Evolutionary conservation across 805 yeast genomes (phyloP).

Genomic region (Groenewaldozyma salmanticensis): DNA sequence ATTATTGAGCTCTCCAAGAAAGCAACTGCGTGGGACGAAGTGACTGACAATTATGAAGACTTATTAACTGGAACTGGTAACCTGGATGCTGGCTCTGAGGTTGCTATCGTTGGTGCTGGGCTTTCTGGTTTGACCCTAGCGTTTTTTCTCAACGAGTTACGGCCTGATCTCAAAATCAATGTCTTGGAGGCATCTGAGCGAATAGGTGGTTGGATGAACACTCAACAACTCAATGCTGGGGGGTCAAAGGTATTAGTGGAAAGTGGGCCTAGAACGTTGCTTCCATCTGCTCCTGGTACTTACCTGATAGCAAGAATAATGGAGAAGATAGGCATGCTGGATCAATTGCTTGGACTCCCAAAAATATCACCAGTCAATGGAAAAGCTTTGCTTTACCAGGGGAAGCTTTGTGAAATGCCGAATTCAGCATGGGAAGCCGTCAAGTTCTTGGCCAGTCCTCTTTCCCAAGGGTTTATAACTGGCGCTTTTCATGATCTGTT

Average conservation of each 20-base stretch:
- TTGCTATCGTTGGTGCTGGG: constrained; percentile 82
- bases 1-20: too few species aligned
- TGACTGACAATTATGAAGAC: constrained; percentile 23
- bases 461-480: constrained; percentile 44
- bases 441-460: constrained; percentile 20
- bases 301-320: constrained; percentile 21
- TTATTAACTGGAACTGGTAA: constrained; percentile 21
- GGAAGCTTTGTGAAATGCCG: constrained; percentile 25
- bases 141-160: constrained; percentile 41
- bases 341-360: constrained; percentile 50
- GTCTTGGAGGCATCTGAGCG: constrained; percentile 47
- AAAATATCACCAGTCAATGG: constrained; percentile 54
- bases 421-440: constrained; percentile 10
- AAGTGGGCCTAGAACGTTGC: constrained; percentile 83
- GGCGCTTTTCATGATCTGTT: constrained; percentile 33
- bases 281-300: constrained; percentile 74
- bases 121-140: constrained; percentile 64
- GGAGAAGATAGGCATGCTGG: constrained; percentile 35
- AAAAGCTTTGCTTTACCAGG: constrained; percentile 47
- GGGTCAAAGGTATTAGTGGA: constrained; percentile 40
- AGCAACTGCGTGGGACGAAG: constrained; percentile 23
- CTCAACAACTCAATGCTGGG: constrained; percentile 22
- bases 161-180: constrained; percentile 66
- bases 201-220: constrained; percentile 73
- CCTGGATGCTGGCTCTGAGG: constrained; percentile 28